Evolutionary conservation across 148 eudicot genomes (phyloP), one percentile per base, ranked within the genome.

Genomic region (Simmondsia chinensis): DNA sequence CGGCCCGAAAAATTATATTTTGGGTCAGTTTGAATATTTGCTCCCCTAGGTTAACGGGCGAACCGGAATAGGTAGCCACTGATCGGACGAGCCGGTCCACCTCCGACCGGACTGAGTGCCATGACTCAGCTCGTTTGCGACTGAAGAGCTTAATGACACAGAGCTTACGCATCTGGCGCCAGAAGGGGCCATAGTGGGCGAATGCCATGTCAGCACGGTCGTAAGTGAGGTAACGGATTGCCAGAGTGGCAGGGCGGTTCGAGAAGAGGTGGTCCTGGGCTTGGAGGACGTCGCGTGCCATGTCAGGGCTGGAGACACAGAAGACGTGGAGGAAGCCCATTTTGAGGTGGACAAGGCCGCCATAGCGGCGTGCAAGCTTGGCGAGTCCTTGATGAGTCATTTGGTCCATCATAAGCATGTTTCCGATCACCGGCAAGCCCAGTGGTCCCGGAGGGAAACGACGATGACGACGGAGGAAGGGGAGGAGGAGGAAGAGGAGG

Each of bases 131-230:
- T 37, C 91, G 67, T 16, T 69, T 77, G 0, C 91, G 70, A 65
- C 82, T 74, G 43, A 82, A 82, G 4, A 82, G 56, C 45, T 80
- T 80, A 82, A 82, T 82, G 57, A 82, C 93, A 38, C 82, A 74
- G 12, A 82, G 71, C 43, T 82, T 82, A 4, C 93, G 74, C 93
- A 82, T 77, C 56, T 82, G 93, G 7, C 93, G 93, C 93, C 93
- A 82, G 39, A 82, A 82, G 2, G 85, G 93, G 40, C 93, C 93
- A 53, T 77, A 82, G 48, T 82, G 73, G 10, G 93, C 82, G 46
- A 82, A 82, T 2, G 79, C 93, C 93, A 82, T 77, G 66, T 82
- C 93, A 22, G 82, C 85, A 4, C 79, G 51, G 41, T 82, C 61
- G 52, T 82, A 82, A 4, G 79, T 82, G 4, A 82, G 60, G 68